Conservation (phyloP, 148 eudicot species). For the Rhododendron kiyosumense region DNA sequence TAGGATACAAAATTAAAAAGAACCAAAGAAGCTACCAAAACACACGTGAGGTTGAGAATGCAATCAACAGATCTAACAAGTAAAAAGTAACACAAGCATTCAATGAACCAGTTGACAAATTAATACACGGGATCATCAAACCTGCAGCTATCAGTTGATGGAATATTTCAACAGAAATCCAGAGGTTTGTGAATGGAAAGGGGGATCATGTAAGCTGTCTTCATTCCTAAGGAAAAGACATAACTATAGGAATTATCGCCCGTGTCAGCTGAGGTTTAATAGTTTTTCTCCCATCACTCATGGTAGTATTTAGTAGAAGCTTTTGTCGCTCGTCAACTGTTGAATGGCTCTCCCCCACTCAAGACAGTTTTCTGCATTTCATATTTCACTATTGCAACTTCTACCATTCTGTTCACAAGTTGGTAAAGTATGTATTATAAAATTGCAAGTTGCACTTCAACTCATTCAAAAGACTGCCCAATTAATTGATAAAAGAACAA, state of each 20-base stretch:
- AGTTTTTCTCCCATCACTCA: background rate
- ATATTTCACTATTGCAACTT: background rate
- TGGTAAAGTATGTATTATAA: background rate
- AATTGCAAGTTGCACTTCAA: background rate
- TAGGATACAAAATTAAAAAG: background rate
- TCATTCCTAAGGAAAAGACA: background rate
- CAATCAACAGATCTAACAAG: background rate
- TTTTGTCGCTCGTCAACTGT: background rate
- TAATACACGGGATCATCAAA: background rate
- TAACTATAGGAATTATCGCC: background rate
- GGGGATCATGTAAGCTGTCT: background rate
- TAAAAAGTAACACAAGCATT: background rate
- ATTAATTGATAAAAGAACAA: background rate
- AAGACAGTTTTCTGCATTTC: background rate
- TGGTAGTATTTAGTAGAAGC: background rate
- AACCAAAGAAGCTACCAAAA: background rate
- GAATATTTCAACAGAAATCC: background rate
- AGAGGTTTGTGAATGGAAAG: background rate
- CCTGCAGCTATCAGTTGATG: background rate
- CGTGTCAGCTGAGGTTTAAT: background rate
- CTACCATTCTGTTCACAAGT: background rate
- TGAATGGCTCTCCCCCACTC: background rate
- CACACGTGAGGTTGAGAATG: background rate
- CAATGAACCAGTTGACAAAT: background rate
- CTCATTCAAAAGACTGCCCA: background rate